Conservation (phyloP, 192 early-diverging fungal species). For the Irineochytrium annulatum region DNA sequence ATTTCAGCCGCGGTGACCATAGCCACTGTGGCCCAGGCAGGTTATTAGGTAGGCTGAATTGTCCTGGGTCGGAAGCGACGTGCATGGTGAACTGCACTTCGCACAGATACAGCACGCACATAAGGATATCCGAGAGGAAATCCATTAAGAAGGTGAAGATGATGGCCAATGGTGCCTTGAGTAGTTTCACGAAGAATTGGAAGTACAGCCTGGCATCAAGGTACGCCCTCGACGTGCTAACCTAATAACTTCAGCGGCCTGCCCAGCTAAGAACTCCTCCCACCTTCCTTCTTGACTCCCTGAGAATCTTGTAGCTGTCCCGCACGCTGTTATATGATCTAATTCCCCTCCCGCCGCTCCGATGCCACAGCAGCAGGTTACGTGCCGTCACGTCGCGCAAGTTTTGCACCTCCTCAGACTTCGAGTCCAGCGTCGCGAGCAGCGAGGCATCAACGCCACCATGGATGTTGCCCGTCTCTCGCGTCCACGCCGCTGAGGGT, state of each 20-base stretch:
- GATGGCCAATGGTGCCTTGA: neutral
- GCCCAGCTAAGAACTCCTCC: neutral
- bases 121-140: conserved; percentile 48
- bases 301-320: neutral
- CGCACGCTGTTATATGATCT: neutral
- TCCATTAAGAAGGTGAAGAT: conserved; percentile 34
- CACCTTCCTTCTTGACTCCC: neutral
- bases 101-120: conserved; percentile 58
- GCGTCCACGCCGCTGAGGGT: no score
- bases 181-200: neutral
- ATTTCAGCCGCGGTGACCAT: conserved; percentile 45
- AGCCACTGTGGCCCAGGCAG: conserved; percentile 43
- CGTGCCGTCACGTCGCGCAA: neutral
- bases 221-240: no score
- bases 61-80: conserved; percentile 23
- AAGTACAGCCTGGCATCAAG: neutral
- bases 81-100: conserved; percentile 40
- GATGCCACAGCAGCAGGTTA: neutral
- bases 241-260: no score
- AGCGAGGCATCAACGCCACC: no score
- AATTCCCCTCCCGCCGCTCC: no score
- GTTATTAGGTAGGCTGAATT: neutral
- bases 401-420: neutral
- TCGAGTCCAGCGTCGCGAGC: neutral
- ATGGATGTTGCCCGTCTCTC: no score